A percentile compares a stretch with the other conserved stretches of the same genome.
phyloP scores from a whole-genome alignment of 495 filamentous ascomycete genomes.

The Xanthoparmelia taractica region DNA sequence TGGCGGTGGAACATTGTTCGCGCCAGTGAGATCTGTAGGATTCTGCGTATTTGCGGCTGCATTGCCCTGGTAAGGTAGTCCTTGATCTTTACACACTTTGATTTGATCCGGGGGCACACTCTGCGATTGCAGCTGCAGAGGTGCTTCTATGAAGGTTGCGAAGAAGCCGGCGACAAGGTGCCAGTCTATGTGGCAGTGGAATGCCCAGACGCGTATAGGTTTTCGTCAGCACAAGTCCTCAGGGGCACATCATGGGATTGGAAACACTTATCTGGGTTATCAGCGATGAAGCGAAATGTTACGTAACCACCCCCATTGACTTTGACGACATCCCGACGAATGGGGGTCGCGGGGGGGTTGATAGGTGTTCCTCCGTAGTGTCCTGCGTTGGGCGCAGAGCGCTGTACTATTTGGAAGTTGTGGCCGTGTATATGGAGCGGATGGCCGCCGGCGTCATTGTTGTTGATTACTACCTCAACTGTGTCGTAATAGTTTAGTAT shows the following conservation, averaged over 20 bases:
- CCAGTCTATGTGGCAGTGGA: conserved; percentile 65
- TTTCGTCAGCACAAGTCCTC: not conserved
- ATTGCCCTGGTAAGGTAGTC: conserved; percentile 52
- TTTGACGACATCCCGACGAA: conserved; percentile 6
- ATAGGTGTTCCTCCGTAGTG: conserved; percentile 32
- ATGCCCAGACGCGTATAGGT: conserved; percentile 49
- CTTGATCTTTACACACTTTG: conserved; percentile 44
- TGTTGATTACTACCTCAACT: conserved; percentile 59
- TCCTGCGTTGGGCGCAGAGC: conserved; percentile 36
- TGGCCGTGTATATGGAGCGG: conserved; percentile 62
- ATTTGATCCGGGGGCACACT: conserved; percentile 55
- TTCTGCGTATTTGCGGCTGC: conserved; percentile 60
- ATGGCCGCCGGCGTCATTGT: conserved; percentile 53
- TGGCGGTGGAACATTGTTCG: conserved; percentile 33
- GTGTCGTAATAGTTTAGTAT: conserved; percentile 42
- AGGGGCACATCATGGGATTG: not conserved
- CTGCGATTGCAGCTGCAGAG: conserved; percentile 36
- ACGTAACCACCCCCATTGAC: conserved; percentile 1
- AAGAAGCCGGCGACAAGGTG: conserved; percentile 44
- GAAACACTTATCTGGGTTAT: conserved; percentile 23
- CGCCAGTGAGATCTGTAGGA: conserved; percentile 55
- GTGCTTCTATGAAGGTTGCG: conserved; percentile 43
- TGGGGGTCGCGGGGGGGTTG: not conserved
- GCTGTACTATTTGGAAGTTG: conserved; percentile 42
- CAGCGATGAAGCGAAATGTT: not conserved